phyloP scores from a whole-genome alignment of 495 filamentous ascomycete genomes.

The Aspergillus leporis region DNA sequence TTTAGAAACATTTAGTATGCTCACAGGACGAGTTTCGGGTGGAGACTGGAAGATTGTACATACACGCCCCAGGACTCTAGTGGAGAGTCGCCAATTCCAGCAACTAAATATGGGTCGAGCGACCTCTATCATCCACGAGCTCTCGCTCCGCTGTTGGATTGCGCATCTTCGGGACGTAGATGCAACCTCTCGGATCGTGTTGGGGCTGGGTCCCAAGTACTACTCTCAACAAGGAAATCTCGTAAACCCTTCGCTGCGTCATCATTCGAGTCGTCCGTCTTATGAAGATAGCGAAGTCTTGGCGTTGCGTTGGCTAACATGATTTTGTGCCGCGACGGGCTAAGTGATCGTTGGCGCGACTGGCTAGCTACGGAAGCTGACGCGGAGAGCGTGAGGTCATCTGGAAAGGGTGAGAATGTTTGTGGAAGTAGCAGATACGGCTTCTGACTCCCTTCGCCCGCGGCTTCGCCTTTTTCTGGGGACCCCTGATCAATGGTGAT shows the following conservation, averaged over 20 bases:
- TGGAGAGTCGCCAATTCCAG: conserved; percentile 1
- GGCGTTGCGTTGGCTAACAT: neutral
- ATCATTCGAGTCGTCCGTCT: neutral
- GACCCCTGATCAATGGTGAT: too few relatives aligned
- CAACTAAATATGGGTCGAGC: conserved; percentile 3
- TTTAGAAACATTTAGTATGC: too few relatives aligned
- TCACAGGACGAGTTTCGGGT: neutral
- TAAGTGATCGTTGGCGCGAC: neutral
- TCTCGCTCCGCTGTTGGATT: conserved; percentile 6
- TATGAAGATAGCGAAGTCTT: neutral
- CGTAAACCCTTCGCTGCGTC: neutral
- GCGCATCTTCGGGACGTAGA: neutral
- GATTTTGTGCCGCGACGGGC: neutral
- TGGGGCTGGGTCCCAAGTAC: conserved; percentile 4
- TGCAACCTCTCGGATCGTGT: neutral
- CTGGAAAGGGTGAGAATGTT: too few relatives aligned
- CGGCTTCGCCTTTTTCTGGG: too few relatives aligned
- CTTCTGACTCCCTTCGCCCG: too few relatives aligned
- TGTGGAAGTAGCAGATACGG: too few relatives aligned
- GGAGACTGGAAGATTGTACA: neutral
- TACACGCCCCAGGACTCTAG: conserved; percentile 19
- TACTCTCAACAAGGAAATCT: neutral
- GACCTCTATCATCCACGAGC: conserved; percentile 14
- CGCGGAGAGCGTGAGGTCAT: too few relatives aligned
- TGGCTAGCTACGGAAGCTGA: too few relatives aligned